Evolutionary conservation across 768 basidiomycete species (phyloP), one percentile per base, ranked within the genome.

Genomic region (Collybia sp.): DNA sequence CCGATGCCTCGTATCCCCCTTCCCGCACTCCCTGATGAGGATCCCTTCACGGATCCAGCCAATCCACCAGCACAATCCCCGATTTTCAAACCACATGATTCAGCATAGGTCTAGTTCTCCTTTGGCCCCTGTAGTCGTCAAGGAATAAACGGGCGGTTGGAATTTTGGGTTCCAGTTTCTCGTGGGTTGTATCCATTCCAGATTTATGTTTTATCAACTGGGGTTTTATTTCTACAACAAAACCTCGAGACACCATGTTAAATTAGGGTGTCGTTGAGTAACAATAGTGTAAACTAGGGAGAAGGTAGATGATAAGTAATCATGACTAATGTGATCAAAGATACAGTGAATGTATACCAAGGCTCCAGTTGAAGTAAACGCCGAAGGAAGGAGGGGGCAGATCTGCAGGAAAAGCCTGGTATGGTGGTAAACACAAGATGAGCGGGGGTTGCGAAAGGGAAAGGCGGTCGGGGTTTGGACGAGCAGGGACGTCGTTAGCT

Each of bases 311-410:
- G 32, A 35, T 51, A 48, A 49, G 43, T 48, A 40, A 45, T 40
- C 39, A 40, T 39, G 33, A 48, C 44, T 49, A 45, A 37, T 46
- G 46, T 50, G 41, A 42, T 55, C 47, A 44, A 43, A 49, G 33
- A 54, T 54, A 60, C 58, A 61, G 43, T 47, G 52, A 58, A 49
- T 31, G 44, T 42, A 46, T 33, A 41, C 32, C 13, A 32, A 40
- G 36, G 40, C 39, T 44, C 9, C 11, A 32, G 42, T 48, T 30
- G 41, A 16, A 55, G 47, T 49, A 42, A 43, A 38, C 40, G 31
- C 25, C 25, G 15, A 42, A 34, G 34, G 10, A 36, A 44, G 38
- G 48, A 40, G 41, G 43, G 34, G 53, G 43, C 46, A 43, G n/a
- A n/a, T n/a, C n/a, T 52, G 46, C 37, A 30, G 49, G 18, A 38